Conservation (phyloP, 805 yeast species). For the Nakazawaea ishiwadae region DNA sequence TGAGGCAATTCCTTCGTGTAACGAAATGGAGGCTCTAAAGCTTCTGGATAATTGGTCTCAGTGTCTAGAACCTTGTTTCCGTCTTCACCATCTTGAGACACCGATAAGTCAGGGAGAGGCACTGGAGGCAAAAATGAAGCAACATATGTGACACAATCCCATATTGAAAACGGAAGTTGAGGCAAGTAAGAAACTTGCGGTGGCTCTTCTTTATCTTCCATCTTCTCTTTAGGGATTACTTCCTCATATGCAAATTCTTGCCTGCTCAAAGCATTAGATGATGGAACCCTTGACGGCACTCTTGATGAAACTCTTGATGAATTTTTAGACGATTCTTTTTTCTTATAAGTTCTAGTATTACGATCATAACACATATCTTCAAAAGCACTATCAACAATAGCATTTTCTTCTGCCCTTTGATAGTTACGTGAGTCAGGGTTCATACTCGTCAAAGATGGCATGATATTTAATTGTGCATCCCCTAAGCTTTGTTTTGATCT, state of each 20-base stretch:
- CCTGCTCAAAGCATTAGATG: background rate
- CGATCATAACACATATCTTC: background rate
- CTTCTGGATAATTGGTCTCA: background rate
- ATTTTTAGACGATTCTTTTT: background rate
- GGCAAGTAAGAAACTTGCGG: background rate
- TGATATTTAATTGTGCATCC: slow-evolving; percentile 6
- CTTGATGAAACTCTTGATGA: background rate
- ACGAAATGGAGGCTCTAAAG: background rate
- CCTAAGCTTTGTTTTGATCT: background rate
- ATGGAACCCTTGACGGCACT: background rate
- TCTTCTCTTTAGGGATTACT: too few species aligned
- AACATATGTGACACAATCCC: slow-evolving; percentile 11
- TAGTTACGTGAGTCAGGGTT: background rate
- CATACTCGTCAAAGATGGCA: slow-evolving; percentile 9
- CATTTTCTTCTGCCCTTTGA: background rate
- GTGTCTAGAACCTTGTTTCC: background rate
- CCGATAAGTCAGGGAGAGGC: slow-evolving; percentile 4
- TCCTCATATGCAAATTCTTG: slow-evolving; percentile 1
- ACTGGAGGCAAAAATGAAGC: slow-evolving; percentile 11
- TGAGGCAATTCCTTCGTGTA: background rate
- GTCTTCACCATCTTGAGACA: background rate
- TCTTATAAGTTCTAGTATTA: background rate
- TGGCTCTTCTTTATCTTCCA: background rate
- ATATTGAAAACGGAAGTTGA: background rate
- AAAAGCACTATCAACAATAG: slow-evolving; percentile 4